These are phyloP conservation scores for Acacia concinna DNA, from an alignment of 331 rosid genomes.

Conservation along the genomic window DNA sequence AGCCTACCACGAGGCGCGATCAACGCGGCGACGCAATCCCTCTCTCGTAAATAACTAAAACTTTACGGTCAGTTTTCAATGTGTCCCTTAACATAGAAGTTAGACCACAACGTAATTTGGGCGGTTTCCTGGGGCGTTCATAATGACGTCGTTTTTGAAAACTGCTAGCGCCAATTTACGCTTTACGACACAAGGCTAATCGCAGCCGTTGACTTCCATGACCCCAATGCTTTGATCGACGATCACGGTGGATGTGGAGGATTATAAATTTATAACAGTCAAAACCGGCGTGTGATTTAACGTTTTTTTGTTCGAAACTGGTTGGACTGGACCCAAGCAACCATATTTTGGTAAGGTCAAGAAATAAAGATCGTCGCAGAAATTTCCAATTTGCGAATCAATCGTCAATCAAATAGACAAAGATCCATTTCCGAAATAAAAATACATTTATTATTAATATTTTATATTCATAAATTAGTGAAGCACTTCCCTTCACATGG, in stretches of 20 bases:
- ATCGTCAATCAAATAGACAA: constrained; percentile 12
- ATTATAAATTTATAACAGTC: constrained; percentile 34
- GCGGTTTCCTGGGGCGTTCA: constrained; percentile 40
- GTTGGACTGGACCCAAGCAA: constrained; percentile 29
- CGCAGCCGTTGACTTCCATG: constrained; percentile 6
- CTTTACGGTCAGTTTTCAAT: not conserved
- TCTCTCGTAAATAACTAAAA: constrained; percentile 37
- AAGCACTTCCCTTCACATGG: constrained; percentile 43
- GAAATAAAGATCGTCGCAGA: constrained; percentile 31
- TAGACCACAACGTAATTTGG: constrained; percentile 3
- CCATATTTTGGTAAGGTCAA: constrained; percentile 18
- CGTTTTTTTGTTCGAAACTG: constrained; percentile 38
- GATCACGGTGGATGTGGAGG: not conserved
- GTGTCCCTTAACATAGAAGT: not conserved
- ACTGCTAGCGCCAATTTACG: constrained; percentile 39
- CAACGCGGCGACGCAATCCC: constrained; percentile 45
- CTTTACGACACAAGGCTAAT: not conserved
- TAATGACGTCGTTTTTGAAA: constrained; percentile 33
- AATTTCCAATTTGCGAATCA: constrained; percentile 34
- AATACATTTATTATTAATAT: not conserved
- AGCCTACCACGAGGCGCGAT: constrained; percentile 40
- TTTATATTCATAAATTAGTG: constrained; percentile 41
- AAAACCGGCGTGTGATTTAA: constrained; percentile 52
- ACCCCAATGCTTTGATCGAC: not conserved
- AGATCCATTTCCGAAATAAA: not conserved